phyloP scores from a whole-genome alignment of 73 alveolate genomes.

The Tetrahymena thermophila region DNA sequence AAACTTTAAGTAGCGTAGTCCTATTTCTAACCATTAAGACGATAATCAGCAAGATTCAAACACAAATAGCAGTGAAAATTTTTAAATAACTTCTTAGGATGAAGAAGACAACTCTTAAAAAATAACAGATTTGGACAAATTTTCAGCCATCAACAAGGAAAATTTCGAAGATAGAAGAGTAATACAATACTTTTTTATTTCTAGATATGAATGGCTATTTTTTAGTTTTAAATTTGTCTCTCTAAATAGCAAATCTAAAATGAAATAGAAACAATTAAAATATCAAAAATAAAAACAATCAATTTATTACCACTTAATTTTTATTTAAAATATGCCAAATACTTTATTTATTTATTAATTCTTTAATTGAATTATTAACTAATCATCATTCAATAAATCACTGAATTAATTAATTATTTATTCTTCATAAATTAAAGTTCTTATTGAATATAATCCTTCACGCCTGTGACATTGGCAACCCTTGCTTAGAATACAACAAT shows the following conservation, averaged over 20 bases:
- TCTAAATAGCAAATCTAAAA: not conserved
- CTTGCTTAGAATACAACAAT: conserved; percentile 22
- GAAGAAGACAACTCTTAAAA: conserved; percentile 4
- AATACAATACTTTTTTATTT: not conserved
- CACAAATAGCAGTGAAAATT: not conserved
- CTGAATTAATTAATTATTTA: too few species aligned
- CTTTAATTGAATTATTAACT: too few species aligned
- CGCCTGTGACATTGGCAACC: conserved; percentile 46
- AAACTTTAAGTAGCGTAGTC: not conserved
- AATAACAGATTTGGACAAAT: conserved; percentile 18
- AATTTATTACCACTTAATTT: not conserved
- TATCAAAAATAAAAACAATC: too few species aligned
- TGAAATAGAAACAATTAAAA: not conserved
- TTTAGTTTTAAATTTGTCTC: not conserved
- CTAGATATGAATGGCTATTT: not conserved
- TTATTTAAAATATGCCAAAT: not conserved
- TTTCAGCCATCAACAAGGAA: conserved; percentile 11
- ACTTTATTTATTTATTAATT: not conserved
- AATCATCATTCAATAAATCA: too few species aligned
- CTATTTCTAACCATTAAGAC: not conserved
- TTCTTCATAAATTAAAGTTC: not conserved
- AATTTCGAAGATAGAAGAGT: conserved; percentile 3
- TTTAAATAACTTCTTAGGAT: not conserved
- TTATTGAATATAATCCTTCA: conserved; percentile 33
- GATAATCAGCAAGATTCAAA: not conserved